Conservation (phyloP, 768 basidiomycete genomes). For the Tulasnella sp. region DNA sequence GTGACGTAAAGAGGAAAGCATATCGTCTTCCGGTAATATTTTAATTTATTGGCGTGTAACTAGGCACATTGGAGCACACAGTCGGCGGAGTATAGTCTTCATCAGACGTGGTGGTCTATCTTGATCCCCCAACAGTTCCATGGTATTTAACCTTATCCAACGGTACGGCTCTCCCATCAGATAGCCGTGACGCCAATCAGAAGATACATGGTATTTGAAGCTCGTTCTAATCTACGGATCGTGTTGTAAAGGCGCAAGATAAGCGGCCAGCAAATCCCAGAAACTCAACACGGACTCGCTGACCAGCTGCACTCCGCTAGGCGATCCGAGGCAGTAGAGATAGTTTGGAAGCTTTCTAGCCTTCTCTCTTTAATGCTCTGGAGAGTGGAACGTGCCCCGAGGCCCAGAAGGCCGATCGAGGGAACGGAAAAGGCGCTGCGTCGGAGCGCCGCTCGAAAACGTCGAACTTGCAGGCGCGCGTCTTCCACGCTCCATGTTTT, state of each 20-base stretch:
- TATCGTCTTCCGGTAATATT: background rate
- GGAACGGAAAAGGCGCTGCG: background rate
- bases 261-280: background rate
- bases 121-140: background rate
- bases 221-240: background rate
- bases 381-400: conserved; percentile 2
- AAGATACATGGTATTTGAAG: background rate
- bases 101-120: background rate
- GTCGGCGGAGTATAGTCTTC: background rate
- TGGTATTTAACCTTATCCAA: background rate
- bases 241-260: background rate
- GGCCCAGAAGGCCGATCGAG: background rate
- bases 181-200: background rate
- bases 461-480: background rate
- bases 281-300: background rate
- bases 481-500: conserved; percentile 6
- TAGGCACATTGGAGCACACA: background rate
- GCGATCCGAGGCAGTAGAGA: conserved; percentile 1
- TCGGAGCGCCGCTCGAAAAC: conserved; percentile 8
- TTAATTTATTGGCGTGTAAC: background rate
- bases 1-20: background rate
- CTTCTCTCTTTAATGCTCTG: background rate
- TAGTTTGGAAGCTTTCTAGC: conserved; percentile 5
- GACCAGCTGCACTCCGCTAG: background rate
- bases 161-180: background rate